Base-by-base conservation (phyloP, 306 rosid species). In the Castanospermum australe region DNA sequence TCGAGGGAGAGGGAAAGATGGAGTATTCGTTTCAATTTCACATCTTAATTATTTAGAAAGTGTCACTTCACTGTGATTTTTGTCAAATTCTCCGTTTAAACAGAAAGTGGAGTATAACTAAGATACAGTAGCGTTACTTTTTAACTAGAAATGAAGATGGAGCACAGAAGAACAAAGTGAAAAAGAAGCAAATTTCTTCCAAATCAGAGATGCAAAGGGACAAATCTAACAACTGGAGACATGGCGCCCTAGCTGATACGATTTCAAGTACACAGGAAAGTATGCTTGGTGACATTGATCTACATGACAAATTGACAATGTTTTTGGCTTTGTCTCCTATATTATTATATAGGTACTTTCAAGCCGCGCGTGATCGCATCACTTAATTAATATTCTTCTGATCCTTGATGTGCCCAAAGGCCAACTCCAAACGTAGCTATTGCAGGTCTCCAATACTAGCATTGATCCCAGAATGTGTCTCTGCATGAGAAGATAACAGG, bases 211-310 rank as follows among this genome's bases (percentile, higher is more conserved):
- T 30, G 70, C 24, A 73, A 71, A 77, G 42, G 66, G 83, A 59
- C 78, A 77, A 77, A 35, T 39, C 25, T 21, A 30, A 65, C 48
- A 67, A 70, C 12, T 22, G 44, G 80, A 78, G 80, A 56, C 84
- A 65, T 0, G 22, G 38, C 65, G 77, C 50, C 64, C 60, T 47
- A 45, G 38, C 20, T n/a, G 28, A 71, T 64, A 39, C 80, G 64
- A 68, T 41, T 76, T 82, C 45, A 82, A 79, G 82, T 82, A 79
- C 69, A 35, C 6, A 74, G 75, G 68, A 76, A 79, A 85, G 59
- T 68, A 67, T 78, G 75, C 67, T 81, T 73, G 75, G 60, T 73
- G 62, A 71, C 65, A 63, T 77, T 51, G 57, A 41, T 48, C 63
- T 69, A 50, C 55, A 73, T 56, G 45, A 83, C 72, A 65, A 72